Conservation (phyloP, 805 yeast species). For the Starmerella ratchasimensis region DNA sequence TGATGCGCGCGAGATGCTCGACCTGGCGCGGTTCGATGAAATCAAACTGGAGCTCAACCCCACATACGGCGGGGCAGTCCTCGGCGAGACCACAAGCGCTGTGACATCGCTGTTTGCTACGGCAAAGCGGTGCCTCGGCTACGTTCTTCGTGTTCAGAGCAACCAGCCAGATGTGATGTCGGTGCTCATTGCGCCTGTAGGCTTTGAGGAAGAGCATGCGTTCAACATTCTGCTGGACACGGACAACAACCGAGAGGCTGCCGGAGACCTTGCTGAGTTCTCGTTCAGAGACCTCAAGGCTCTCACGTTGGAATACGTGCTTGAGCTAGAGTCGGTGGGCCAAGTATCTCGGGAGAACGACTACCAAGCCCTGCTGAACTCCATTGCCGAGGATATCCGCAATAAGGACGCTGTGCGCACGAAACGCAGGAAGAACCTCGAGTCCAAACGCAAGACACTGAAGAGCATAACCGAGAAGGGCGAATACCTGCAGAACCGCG, state of each 20-base stretch:
- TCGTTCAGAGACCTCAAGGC: slow-evolving; percentile 67
- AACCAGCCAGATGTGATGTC: slow-evolving; percentile 51
- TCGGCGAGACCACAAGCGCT: slow-evolving; percentile 22
- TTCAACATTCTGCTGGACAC: slow-evolving; percentile 17
- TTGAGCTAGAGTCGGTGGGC: slow-evolving; percentile 61
- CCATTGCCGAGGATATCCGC: slow-evolving; percentile 66
- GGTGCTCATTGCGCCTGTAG: slow-evolving; percentile 51
- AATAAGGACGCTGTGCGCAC: slow-evolving; percentile 40
- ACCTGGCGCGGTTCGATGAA: slow-evolving; percentile 39
- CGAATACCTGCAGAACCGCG: slow-evolving; percentile 30
- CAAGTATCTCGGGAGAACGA: slow-evolving; percentile 51
- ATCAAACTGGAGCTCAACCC: slow-evolving; percentile 49
- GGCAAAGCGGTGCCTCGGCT: slow-evolving; percentile 68
- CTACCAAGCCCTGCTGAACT: slow-evolving; percentile 67
- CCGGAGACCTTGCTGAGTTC: slow-evolving; percentile 20
- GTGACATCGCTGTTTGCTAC: slow-evolving; percentile 20
- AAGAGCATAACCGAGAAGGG: slow-evolving; percentile 35
- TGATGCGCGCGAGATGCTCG: slow-evolving; percentile 35
- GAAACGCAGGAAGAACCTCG: slow-evolving; percentile 35
- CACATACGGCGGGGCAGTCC: slow-evolving; percentile 29
- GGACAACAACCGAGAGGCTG: slow-evolving; percentile 14
- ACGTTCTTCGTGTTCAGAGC: slow-evolving; percentile 69
- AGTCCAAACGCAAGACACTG: slow-evolving; percentile 34
- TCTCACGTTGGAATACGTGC: slow-evolving; percentile 54
- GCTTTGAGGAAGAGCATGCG: slow-evolving; percentile 48